Conservation (phyloP, 331 rosid genomes). For the Pyracantha coccinea region DNA sequence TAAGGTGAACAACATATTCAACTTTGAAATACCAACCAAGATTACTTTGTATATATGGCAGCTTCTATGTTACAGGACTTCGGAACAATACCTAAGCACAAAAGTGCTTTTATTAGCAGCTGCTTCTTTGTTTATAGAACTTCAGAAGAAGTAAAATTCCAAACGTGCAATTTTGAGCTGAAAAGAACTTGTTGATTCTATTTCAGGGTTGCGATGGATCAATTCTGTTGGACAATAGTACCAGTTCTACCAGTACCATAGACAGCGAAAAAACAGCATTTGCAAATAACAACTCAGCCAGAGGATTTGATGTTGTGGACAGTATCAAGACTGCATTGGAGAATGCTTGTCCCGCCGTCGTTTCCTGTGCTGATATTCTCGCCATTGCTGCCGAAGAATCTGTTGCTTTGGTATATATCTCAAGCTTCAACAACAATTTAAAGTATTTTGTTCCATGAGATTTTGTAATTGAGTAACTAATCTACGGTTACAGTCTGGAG, state of each 20-base stretch:
- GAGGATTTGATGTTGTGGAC: slow-evolving; percentile 49
- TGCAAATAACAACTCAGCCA: slow-evolving; percentile 35
- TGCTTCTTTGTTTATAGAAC: no score
- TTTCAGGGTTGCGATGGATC: slow-evolving; percentile 63
- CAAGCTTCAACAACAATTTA: neutral
- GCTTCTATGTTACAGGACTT: no score
- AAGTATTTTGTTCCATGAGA: neutral
- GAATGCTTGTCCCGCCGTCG: slow-evolving; percentile 32
- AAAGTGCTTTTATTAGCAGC: no score
- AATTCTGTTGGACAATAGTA: slow-evolving; percentile 36
- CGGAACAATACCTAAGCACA: no score
- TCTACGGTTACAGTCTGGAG: slow-evolving; percentile 30
- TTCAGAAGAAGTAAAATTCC: no score
- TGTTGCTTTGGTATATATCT: slow-evolving; percentile 19
- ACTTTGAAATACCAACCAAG: no score
- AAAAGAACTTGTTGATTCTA: neutral
- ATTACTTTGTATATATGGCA: no score
- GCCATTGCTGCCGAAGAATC: slow-evolving; percentile 38
- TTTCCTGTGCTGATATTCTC: slow-evolving; percentile 68
- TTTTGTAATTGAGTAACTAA: neutral
- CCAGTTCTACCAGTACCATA: slow-evolving; percentile 20
- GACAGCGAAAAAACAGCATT: slow-evolving; percentile 39
- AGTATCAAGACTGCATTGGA: slow-evolving; percentile 44
- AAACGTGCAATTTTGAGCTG: no score
- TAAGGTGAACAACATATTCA: no score